These are phyloP conservation scores for Russula olivacea DNA, from an alignment of 768 basidiomycete species.

Conservation along the genomic window DNA sequence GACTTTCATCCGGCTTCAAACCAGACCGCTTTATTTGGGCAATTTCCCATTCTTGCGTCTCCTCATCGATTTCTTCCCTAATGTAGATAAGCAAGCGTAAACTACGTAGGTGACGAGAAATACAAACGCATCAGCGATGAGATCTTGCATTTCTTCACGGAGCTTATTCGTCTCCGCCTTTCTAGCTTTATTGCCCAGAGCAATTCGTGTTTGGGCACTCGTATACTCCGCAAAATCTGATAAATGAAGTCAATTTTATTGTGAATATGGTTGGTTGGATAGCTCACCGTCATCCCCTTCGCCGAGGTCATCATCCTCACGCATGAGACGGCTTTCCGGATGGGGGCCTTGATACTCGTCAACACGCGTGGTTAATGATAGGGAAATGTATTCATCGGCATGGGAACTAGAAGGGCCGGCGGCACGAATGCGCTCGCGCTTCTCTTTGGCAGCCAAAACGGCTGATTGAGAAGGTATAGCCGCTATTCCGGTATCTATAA, in stretches of 20 bases:
- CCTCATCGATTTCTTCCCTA: conserved; percentile 80
- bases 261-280: not conserved
- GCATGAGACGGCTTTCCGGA: conserved; percentile 72
- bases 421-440: conserved; percentile 60
- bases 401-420: conserved; percentile 34
- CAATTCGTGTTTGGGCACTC: conserved; percentile 80
- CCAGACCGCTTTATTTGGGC: conserved; percentile 78
- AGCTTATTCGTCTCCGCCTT: conserved; percentile 64
- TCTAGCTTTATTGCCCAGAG: conserved; percentile 74
- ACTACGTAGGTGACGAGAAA: not conserved
- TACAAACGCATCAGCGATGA: conserved; percentile 77
- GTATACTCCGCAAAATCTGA: conserved; percentile 84
- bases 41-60: conserved; percentile 78
- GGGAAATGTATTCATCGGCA: conserved; percentile 70
- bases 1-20: conserved; percentile 38
- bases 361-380: conserved; percentile 55
- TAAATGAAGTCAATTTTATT: not conserved
- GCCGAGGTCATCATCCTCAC: conserved; percentile 85
- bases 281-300: conserved; percentile 80
- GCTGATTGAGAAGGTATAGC: conserved; percentile 66
- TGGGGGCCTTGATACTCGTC: conserved; percentile 65
- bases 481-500: conserved; percentile 37
- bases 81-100: conserved; percentile 7
- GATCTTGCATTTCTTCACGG: conserved; percentile 65
- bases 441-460: conserved; percentile 68